Percentiles rank a stretch among this genome's conserved stretches.
phyloP scores from a whole-genome alignment of 1,139 yeast species.

The Suhomyces chickasaworum region DNA sequence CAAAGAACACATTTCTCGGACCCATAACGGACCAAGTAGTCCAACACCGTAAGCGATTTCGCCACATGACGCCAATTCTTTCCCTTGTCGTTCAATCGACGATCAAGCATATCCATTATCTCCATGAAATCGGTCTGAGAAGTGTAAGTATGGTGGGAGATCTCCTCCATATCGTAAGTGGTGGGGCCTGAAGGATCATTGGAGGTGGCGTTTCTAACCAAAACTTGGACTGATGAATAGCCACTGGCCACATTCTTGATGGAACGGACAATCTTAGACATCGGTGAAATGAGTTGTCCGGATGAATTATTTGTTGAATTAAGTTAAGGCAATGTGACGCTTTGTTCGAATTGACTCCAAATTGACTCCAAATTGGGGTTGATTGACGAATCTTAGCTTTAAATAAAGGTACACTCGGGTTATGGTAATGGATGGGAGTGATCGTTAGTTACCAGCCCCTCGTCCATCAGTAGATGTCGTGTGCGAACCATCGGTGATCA shows the following conservation, averaged over 20 bases:
- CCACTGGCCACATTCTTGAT: slow-evolving; percentile 94
- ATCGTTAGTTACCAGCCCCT: slow-evolving; percentile 4
- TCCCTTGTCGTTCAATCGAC: slow-evolving; percentile 93
- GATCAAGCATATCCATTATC: slow-evolving; percentile 93
- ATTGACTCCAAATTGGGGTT: background rate
- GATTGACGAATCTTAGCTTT: background rate
- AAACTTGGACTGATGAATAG: slow-evolving; percentile 80
- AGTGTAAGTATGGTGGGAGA: slow-evolving; percentile 74
- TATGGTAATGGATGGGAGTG: too few relatives aligned
- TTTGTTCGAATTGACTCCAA: slow-evolving; percentile 1
- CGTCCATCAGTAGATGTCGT: slow-evolving; percentile 10
- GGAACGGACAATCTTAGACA: slow-evolving; percentile 83
- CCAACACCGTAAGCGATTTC: slow-evolving; percentile 84
- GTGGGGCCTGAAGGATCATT: slow-evolving; percentile 88
- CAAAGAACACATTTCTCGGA: slow-evolving; percentile 90
- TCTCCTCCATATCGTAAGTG: slow-evolving; percentile 79
- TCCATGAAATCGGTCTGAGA: slow-evolving; percentile 77
- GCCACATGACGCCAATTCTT: slow-evolving; percentile 98
- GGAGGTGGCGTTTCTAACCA: slow-evolving; percentile 92
- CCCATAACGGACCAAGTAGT: slow-evolving; percentile 84
- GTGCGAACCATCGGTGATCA: slow-evolving; percentile 9
- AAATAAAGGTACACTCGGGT: background rate
- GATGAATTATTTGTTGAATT: background rate
- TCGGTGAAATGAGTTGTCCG: slow-evolving; percentile 20
- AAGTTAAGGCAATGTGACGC: background rate